Percentiles rank a stretch among this genome's conserved stretches.
Evolutionary conservation across 805 yeast species (phyloP).

Genomic region (Kuraishia capsulata): DNA sequence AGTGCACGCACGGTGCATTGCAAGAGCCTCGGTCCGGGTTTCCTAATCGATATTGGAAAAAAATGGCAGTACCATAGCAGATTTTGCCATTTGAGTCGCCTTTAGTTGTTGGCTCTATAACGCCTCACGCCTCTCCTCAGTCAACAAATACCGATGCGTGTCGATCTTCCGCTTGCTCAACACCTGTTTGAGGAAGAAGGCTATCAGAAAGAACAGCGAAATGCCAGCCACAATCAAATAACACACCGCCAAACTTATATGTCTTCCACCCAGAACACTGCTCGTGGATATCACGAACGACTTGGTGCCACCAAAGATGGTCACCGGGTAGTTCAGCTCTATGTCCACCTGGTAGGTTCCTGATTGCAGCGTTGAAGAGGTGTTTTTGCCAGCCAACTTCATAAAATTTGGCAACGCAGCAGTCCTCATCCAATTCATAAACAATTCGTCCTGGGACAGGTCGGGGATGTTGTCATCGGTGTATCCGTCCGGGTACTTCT

Average conservation of each 20-base stretch:
- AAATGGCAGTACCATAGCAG: too few relatives aligned
- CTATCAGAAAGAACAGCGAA: slow-evolving; percentile 58
- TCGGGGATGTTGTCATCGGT: slow-evolving; percentile 75
- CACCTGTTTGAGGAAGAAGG: slow-evolving; percentile 73
- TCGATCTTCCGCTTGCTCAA: slow-evolving; percentile 81
- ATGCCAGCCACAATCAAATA: slow-evolving; percentile 79
- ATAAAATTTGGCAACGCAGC: slow-evolving; percentile 88
- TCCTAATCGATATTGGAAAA: too few relatives aligned
- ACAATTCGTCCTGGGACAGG: slow-evolving; percentile 65
- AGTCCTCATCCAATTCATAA: slow-evolving; percentile 98
- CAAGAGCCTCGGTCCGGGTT: too few relatives aligned
- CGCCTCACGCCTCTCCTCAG: slow-evolving; percentile 4
- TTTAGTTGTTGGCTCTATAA: too few relatives aligned
- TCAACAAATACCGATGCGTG: slow-evolving; percentile 61
- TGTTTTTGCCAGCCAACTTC: slow-evolving; percentile 74
- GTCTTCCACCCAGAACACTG: slow-evolving; percentile 80
- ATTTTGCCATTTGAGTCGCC: too few relatives aligned
- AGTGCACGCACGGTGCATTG: too few relatives aligned
- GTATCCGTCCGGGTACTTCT: slow-evolving; percentile 78
- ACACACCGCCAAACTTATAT: slow-evolving; percentile 75
- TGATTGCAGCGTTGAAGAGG: slow-evolving; percentile 37
- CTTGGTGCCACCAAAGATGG: slow-evolving; percentile 83
- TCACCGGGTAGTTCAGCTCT: slow-evolving; percentile 73
- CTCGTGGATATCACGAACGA: slow-evolving; percentile 74
- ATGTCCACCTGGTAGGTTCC: slow-evolving; percentile 69